phyloP scores from a whole-genome alignment of 169 alveolate species.

The Plasmodium vivax region DNA sequence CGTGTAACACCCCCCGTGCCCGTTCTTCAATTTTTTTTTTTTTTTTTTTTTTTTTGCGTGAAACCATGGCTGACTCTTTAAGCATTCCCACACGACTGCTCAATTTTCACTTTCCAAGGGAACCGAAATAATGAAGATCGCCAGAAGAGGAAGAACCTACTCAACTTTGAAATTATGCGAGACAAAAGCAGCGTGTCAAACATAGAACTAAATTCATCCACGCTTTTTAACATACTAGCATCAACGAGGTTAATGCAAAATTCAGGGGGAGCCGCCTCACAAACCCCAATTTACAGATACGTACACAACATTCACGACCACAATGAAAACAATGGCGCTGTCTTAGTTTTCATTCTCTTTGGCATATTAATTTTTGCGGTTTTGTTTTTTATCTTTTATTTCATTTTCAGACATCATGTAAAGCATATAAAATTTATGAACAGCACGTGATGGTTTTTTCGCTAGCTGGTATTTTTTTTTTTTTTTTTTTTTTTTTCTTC shows the following conservation, averaged over 20 bases:
- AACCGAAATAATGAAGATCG: not conserved
- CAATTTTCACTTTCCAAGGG: conserved; percentile 6
- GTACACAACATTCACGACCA: conserved; percentile 51
- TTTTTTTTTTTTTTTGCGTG: not conserved
- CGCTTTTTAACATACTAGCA: conserved; percentile 22
- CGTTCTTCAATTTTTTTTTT: not conserved
- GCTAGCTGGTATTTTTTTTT: not conserved
- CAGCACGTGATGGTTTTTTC: conserved; percentile 11
- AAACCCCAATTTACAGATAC: conserved; percentile 24
- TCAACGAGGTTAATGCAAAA: conserved; percentile 42
- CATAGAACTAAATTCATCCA: conserved; percentile 48
- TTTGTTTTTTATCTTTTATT: conserved; percentile 62
- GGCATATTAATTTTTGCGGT: conserved; percentile 25
- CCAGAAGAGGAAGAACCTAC: conserved; percentile 3
- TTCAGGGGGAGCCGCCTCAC: not conserved
- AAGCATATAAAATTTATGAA: conserved; percentile 57
- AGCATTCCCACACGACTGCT: not conserved
- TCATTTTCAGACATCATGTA: conserved; percentile 56
- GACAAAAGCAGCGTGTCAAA: conserved; percentile 47
- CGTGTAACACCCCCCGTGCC: not conserved
- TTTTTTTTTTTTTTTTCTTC: conserved; percentile 6
- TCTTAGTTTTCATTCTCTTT: conserved; percentile 36
- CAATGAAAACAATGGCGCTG: conserved; percentile 64
- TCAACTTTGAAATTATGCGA: conserved; percentile 57
- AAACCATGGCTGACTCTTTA: not conserved